A percentile compares a stretch with the other conserved stretches of the same genome.
phyloP scores from a whole-genome alignment of 805 yeast genomes.

The Wickerhamiella sorbophila region DNA sequence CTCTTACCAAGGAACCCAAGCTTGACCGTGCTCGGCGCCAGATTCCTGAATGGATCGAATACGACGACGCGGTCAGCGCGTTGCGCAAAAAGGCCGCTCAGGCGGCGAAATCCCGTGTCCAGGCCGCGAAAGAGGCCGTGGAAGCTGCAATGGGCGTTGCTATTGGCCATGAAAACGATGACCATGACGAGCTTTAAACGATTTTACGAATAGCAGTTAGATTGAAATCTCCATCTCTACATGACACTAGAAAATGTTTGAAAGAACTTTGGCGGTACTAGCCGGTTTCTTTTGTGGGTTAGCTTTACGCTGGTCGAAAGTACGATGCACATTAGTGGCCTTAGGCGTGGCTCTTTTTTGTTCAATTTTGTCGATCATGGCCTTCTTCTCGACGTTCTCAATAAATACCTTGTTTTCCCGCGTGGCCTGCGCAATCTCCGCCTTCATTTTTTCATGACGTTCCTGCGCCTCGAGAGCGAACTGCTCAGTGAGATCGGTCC shows the following conservation, averaged over 20 bases:
- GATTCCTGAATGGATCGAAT: conserved; percentile 61
- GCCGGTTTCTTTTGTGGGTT: conserved; percentile 6
- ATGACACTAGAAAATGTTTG: conserved; percentile 13
- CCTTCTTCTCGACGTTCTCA: conserved; percentile 71
- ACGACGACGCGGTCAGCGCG: conserved; percentile 40
- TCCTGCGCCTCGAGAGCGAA: conserved; percentile 80
- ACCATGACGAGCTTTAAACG: conserved; percentile 12
- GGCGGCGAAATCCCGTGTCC: neutral
- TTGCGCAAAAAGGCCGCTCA: conserved; percentile 10
- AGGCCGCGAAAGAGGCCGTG: conserved; percentile 1
- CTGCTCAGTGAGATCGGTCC: conserved; percentile 90
- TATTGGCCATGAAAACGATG: conserved; percentile 3
- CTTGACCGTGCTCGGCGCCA: conserved; percentile 60
- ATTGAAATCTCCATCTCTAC: neutral
- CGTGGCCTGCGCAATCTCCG: conserved; percentile 81
- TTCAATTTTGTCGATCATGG: conserved; percentile 58
- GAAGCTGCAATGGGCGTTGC: conserved; percentile 2
- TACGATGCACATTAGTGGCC: conserved; percentile 31
- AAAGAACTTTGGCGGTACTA: conserved; percentile 13
- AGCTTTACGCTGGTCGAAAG: conserved; percentile 50
- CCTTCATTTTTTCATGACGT: conserved; percentile 72
- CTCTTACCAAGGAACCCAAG: conserved; percentile 66
- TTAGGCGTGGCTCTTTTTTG: conserved; percentile 25
- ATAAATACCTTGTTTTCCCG: conserved; percentile 75
- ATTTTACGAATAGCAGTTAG: neutral